Evolutionary conservation across 2,329 filamentous ascomycete species (phyloP), one percentile per base, ranked within the genome.

Genomic region (Pyricularia pennisetigena): DNA sequence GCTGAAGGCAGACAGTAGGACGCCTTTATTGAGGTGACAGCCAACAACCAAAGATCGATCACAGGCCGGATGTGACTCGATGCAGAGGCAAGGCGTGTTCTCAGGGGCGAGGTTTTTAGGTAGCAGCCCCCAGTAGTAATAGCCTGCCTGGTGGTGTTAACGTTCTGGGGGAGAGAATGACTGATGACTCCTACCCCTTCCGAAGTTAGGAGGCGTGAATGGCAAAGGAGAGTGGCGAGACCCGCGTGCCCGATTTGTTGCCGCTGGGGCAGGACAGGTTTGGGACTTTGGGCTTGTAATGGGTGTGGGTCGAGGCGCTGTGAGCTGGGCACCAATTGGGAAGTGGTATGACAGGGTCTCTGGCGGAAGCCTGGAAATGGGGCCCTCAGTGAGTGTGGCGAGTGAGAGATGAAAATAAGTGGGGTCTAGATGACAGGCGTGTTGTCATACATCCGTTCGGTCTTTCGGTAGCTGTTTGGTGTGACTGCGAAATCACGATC

Each of bases 291-390:
- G 70, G 71, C 70, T 69, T 63, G 70, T 69, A 70, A 66, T 71
- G 65, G 64, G 66, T 67, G 70, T 67, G 70, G 69, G 71, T 54
- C 68, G 68, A 49, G 41, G 41, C 41, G 67, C 69, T 66, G 68
- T 28, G 57, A 35, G 66, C 49, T 29, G 64, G 59, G 65, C 66
- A 65, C 70, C 66, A 69, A 70, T 69, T 64, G 67, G 71, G 69
- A 69, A 67, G 74, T 76, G 74, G 75, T 74, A 73, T 74, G 71
- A 74, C 73, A 70, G 70, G 71, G 68, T 65, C 69, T 65, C 68
- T 68, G 68, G 68, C 69, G 73, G 74, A 69, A 76, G 75, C 75
- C 76, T 77, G 72, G 71, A 74, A 72, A 72, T 67, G 72, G 73
- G 67, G 61, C 68, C 72, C 57, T 30, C 26, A 67, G 30, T 35